Percentiles rank a stretch among this genome's conserved stretches.
Conservation (phyloP, 2,329 filamentous ascomycete genomes). For the Podosphaera xanthii region DNA sequence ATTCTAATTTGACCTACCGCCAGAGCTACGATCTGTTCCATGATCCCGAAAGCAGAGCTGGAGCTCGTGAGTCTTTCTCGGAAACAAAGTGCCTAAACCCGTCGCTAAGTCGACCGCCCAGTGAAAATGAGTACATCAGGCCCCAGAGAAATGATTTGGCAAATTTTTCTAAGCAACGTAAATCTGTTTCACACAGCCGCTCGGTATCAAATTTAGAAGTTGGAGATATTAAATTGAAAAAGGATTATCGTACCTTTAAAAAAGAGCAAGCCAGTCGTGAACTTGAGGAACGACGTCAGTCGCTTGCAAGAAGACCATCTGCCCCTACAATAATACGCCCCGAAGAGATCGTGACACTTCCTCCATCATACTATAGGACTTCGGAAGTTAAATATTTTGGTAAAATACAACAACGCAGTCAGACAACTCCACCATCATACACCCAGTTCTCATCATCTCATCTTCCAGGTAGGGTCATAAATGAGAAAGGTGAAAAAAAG, state of each 20-base stretch:
- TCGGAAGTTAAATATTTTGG: slow-evolving; percentile 1
- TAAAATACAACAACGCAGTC: slow-evolving; percentile 29
- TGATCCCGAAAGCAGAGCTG: slow-evolving; percentile 15
- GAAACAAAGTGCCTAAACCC: slow-evolving; percentile 14
- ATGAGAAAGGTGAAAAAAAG: neutral
- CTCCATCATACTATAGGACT: slow-evolving; percentile 11
- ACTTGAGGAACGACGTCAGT: slow-evolving; percentile 69
- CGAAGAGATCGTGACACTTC: slow-evolving; percentile 23
- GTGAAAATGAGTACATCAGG: slow-evolving; percentile 8
- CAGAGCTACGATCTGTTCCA: slow-evolving; percentile 1
- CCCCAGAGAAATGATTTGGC: slow-evolving; percentile 8
- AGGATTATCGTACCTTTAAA: slow-evolving; percentile 38
- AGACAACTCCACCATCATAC: slow-evolving; percentile 29
- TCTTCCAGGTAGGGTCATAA: slow-evolving; percentile 18
- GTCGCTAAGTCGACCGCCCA: slow-evolving; percentile 14
- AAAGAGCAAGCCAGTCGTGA: slow-evolving; percentile 62
- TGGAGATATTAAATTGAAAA: slow-evolving; percentile 31
- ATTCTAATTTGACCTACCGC: too few relatives aligned
- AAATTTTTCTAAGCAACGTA: slow-evolving; percentile 6
- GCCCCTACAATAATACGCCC: slow-evolving; percentile 65
- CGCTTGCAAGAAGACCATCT: slow-evolving; percentile 56
- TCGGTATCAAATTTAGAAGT: slow-evolving; percentile 24
- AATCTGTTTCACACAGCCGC: slow-evolving; percentile 14
- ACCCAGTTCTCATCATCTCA: slow-evolving; percentile 9
- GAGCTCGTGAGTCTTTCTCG: slow-evolving; percentile 12